These are phyloP conservation scores for Penicillium sp. DNA, from an alignment of 2,329 filamentous ascomycete species.

Conservation along the genomic window DNA sequence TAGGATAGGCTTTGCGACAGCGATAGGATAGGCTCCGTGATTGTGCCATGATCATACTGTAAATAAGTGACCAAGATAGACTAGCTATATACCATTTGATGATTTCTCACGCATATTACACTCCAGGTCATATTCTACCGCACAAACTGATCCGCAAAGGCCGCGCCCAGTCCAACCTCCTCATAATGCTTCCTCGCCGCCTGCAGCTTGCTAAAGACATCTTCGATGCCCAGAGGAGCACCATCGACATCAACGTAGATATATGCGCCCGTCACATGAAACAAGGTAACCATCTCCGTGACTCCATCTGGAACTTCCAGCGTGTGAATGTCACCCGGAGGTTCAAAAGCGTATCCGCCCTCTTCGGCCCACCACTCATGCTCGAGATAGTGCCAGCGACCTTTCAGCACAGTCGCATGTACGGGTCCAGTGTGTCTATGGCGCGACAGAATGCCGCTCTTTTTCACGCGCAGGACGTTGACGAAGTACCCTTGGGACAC, in stretches of 20 bases:
- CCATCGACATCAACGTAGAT: neutral
- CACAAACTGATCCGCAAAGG: neutral
- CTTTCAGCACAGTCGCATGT: neutral
- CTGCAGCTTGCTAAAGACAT: neutral
- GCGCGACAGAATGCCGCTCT: neutral
- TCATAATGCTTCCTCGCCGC: neutral
- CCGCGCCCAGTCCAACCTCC: neutral
- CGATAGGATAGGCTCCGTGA: neutral
- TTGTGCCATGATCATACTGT: neutral
- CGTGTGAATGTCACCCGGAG: neutral
- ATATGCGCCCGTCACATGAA: neutral
- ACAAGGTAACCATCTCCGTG: neutral
- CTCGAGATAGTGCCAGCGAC: neutral
- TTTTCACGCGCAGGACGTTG: neutral
- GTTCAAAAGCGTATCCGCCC: neutral
- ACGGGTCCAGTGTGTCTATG: neutral
- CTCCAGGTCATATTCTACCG: neutral
- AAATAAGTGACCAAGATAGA: slow-evolving; percentile 1
- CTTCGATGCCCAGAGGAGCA: neutral
- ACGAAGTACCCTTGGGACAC: neutral
- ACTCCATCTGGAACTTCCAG: neutral
- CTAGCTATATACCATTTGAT: too few relatives aligned
- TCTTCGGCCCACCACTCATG: neutral
- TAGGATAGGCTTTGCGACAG: neutral
- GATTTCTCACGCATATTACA: too few relatives aligned